Evolutionary conservation across 2,329 filamentous ascomycete species (phyloP).

Genomic region (Aquanectria penicillioides): DNA sequence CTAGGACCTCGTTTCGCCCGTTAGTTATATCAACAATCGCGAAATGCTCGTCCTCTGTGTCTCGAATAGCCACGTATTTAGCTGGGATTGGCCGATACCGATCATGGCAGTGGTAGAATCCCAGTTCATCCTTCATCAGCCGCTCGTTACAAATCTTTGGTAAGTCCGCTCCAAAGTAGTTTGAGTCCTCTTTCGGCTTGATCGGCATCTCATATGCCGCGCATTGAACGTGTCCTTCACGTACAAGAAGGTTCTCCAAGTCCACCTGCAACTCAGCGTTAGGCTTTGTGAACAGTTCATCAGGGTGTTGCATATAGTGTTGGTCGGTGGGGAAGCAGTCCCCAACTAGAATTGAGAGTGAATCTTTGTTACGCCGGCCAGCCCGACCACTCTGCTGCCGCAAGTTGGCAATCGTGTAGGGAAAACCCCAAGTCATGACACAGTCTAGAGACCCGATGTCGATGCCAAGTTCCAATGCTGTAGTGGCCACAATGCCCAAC

Average conservation of each 20-base stretch:
- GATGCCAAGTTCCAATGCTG: slow-evolving; percentile 90
- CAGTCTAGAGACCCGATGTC: slow-evolving; percentile 96
- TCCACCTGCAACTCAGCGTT: slow-evolving; percentile 92
- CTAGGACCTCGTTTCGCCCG: slow-evolving; percentile 83
- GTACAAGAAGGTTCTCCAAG: slow-evolving; percentile 87
- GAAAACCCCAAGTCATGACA: slow-evolving; percentile 93
- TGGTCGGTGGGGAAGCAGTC: slow-evolving; percentile 93
- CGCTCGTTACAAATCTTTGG: slow-evolving; percentile 77
- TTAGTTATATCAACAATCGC: slow-evolving; percentile 91
- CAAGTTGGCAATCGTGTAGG: slow-evolving; percentile 93
- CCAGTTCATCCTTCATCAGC: slow-evolving; percentile 76
- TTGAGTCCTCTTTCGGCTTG: slow-evolving; percentile 75
- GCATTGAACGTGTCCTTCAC: slow-evolving; percentile 95
- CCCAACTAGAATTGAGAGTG: slow-evolving; percentile 87
- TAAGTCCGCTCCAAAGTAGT: slow-evolving; percentile 83
- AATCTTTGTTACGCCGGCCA: slow-evolving; percentile 91
- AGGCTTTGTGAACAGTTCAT: slow-evolving; percentile 91
- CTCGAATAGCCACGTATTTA: slow-evolving; percentile 85
- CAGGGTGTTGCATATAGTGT: slow-evolving; percentile 95
- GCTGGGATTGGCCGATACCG: slow-evolving; percentile 88
- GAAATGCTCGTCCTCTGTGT: slow-evolving; percentile 90
- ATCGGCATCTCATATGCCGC: slow-evolving; percentile 96
- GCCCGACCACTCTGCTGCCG: slow-evolving; percentile 95
- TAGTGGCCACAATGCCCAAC: slow-evolving; percentile 92
- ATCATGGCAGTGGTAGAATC: slow-evolving; percentile 90